Percentiles rank a stretch among this genome's conserved stretches.
These are phyloP conservation scores for Irpex sp. DNA, from an alignment of 1,284 basidiomycete species.

Conservation along the genomic window DNA sequence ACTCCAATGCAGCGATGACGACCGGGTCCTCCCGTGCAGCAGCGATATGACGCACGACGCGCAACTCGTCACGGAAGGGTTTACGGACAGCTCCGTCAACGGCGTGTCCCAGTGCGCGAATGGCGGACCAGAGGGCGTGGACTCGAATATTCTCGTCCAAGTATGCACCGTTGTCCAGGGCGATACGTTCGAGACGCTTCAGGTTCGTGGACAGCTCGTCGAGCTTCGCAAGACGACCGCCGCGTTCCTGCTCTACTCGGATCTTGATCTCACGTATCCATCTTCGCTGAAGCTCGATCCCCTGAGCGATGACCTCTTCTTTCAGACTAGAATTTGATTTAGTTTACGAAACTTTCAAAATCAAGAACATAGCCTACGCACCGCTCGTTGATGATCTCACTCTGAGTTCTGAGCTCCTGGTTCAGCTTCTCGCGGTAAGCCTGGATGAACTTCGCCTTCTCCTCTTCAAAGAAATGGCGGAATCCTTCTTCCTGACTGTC, in stretches of 20 bases:
- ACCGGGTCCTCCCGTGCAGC: conserved; percentile 69
- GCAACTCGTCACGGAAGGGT: conserved; percentile 89
- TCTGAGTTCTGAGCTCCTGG: conserved; percentile 84
- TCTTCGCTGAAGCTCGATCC: conserved; percentile 93
- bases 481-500: conserved; percentile 87
- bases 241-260: conserved; percentile 94
- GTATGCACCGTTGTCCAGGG: conserved; percentile 86
- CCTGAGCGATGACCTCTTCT: conserved; percentile 94
- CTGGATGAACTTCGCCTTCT: conserved; percentile 72
- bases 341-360: not conserved
- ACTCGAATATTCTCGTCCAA: conserved; percentile 89
- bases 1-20: conserved; percentile 64
- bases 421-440: conserved; percentile 88
- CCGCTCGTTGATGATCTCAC: conserved; percentile 93
- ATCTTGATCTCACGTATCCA: conserved; percentile 98
- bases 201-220: conserved; percentile 90
- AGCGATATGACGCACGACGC: conserved; percentile 74
- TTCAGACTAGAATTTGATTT: conserved; percentile 57
- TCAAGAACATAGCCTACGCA: conserved; percentile 31
- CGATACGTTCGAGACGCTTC: conserved; percentile 88
- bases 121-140: conserved; percentile 77
- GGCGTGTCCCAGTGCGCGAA: conserved; percentile 57
- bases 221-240: conserved; percentile 91
- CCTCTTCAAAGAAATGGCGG: conserved; percentile 79
- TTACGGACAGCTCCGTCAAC: conserved; percentile 60